phyloP scores from a whole-genome alignment of 441 rosid species.

The Cnidoscolus chayamansa region DNA sequence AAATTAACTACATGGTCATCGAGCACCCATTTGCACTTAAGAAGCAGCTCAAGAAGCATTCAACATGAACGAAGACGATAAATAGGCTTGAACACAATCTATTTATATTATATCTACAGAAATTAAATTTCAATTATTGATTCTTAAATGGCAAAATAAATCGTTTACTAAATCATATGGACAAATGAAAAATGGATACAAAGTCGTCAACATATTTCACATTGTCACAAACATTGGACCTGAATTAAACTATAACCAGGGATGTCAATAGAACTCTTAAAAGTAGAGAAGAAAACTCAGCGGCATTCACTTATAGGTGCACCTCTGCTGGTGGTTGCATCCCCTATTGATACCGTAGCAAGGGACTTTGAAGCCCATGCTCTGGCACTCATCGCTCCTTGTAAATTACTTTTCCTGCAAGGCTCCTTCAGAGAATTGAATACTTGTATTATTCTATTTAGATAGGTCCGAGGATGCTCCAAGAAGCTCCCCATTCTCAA shows the following conservation, averaged over 20 bases:
- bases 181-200: conserved; percentile 33
- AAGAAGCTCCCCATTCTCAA: conserved; percentile 50
- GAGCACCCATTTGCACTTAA: no score
- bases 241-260: conserved; percentile 25
- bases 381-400: conserved; percentile 84
- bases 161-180: conserved; percentile 31
- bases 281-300: conserved; percentile 24
- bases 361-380: conserved; percentile 96
- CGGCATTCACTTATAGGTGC: conserved; percentile 26
- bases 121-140: conserved; percentile 15
- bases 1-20: no score
- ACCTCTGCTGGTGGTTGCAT: conserved; percentile 59
- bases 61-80: neutral
- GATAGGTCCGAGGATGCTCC: conserved; percentile 62
- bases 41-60: neutral
- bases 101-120: conserved; percentile 18
- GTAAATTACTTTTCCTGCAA: conserved; percentile 76
- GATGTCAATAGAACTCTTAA: conserved; percentile 17
- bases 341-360: conserved; percentile 84
- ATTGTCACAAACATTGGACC: conserved; percentile 28
- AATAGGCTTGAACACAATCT: neutral
- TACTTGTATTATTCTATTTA: conserved; percentile 49
- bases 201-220: conserved; percentile 24
- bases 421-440: conserved; percentile 60
- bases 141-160: conserved; percentile 20